A percentile compares a stretch with the other conserved stretches of the same genome.
Evolutionary conservation across 441 rosid species (phyloP).

Genomic region (Rhodomyrtus psidioides): DNA sequence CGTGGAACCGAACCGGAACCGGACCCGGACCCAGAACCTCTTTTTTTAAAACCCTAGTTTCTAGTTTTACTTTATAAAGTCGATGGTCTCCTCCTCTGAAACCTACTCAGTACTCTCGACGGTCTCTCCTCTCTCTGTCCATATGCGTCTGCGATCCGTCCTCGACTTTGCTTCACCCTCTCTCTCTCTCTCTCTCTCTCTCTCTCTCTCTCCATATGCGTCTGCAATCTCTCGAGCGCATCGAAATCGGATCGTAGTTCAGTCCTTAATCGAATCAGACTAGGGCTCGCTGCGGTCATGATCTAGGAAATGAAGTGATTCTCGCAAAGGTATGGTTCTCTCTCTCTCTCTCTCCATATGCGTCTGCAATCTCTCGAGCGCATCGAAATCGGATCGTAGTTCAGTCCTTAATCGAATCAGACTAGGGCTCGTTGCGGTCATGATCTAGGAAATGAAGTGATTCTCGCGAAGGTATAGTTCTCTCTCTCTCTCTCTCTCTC

Average conservation of each 20-base stretch:
- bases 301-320: neutral
- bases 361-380: neutral
- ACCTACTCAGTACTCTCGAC: too few relatives aligned
- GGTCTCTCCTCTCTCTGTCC: too few relatives aligned
- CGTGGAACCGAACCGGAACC: too few relatives aligned
- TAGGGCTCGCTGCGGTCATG: neutral
- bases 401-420: neutral
- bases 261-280: neutral
- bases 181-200: neutral
- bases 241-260: neutral
- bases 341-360: neutral
- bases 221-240: neutral
- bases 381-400: neutral
- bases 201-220: neutral
- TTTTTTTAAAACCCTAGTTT: too few relatives aligned
- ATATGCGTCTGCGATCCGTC: too few relatives aligned
- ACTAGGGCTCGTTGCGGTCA: neutral
- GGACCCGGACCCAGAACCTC: too few relatives aligned
- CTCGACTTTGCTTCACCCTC: neutral
- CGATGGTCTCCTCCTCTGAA: too few relatives aligned
- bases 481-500: neutral
- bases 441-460: neutral
- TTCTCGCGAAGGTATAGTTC: neutral
- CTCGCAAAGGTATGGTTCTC: neutral
- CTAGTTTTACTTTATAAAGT: too few relatives aligned